These are phyloP conservation scores for Bipolaris zeicola DNA, from an alignment of 2,329 filamentous ascomycete genomes.

Conservation along the genomic window DNA sequence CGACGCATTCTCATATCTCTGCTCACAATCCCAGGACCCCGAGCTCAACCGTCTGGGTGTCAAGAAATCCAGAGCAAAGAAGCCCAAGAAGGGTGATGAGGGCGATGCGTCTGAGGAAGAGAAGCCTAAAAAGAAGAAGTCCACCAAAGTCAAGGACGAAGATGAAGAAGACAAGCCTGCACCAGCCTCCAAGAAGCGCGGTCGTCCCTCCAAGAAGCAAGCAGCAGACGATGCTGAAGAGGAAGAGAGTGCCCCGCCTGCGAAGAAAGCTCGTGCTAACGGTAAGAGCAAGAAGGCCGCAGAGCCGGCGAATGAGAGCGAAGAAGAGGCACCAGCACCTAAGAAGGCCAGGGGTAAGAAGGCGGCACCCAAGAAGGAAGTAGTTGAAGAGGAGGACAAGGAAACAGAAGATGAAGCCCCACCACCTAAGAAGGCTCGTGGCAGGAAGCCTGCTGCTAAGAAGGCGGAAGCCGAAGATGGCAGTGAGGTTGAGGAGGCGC, in stretches of 20 bases:
- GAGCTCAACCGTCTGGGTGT: conserved; percentile 76
- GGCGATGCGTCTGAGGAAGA: conserved; percentile 34
- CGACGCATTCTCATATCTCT: not conserved
- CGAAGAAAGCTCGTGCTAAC: conserved; percentile 25
- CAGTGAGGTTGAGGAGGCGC: conserved; percentile 9
- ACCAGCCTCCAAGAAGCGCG: conserved; percentile 42
- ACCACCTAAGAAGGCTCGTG: conserved; percentile 39
- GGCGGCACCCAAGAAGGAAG: conserved; percentile 9
- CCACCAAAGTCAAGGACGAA: conserved; percentile 36
- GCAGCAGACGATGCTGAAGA: conserved; percentile 28
- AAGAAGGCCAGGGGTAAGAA: conserved; percentile 36
- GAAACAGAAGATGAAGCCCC: conserved; percentile 16
- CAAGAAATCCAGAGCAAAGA: conserved; percentile 38
- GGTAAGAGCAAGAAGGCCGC: conserved; percentile 14
- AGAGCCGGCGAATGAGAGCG: conserved; percentile 16
- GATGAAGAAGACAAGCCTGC: conserved; percentile 36
- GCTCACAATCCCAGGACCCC: conserved; percentile 62
- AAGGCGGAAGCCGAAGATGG: conserved; percentile 19
- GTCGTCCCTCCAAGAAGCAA: conserved; percentile 24
- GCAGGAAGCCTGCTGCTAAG: conserved; percentile 36
- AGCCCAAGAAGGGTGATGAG: conserved; percentile 33
- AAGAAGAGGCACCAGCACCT: conserved; percentile 27
- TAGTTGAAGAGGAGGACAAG: conserved; percentile 19
- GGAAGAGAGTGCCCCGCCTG: conserved; percentile 30
- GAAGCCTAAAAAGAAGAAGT: conserved; percentile 52